Conservation (phyloP, 2,329 filamentous ascomycete genomes). For the Xylaria sp. region DNA sequence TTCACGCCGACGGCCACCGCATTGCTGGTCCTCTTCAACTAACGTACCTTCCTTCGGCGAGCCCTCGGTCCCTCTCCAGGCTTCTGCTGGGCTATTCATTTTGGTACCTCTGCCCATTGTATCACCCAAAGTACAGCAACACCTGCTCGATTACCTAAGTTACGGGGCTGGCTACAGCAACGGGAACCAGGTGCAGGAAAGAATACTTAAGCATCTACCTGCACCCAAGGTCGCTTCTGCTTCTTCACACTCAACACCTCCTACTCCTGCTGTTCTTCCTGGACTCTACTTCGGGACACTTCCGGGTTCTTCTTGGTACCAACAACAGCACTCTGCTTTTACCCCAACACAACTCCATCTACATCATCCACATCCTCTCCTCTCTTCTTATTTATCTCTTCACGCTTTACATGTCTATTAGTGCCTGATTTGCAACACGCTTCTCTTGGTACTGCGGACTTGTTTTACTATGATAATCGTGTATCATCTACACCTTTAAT, state of each 20-base stretch:
- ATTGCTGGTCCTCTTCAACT: neutral
- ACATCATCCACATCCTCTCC: constrained; percentile 4
- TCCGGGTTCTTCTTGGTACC: neutral
- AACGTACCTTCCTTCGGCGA: neutral
- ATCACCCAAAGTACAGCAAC: no score
- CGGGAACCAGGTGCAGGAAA: no score
- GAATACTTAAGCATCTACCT: no score
- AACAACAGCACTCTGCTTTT: neutral
- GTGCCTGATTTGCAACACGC: neutral
- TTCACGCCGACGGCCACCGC: no score
- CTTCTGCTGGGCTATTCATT: neutral
- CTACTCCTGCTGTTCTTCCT: neutral
- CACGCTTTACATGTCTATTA: neutral
- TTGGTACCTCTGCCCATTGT: neutral
- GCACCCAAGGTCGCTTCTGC: neutral
- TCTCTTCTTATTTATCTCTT: neutral
- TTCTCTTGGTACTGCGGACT: neutral
- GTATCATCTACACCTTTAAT: constrained; percentile 10
- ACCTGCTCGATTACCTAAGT: no score
- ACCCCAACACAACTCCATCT: neutral
- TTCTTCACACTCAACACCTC: neutral
- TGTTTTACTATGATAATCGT: constrained; percentile 18
- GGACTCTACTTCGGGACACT: neutral
- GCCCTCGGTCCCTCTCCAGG: no score
- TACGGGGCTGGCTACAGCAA: no score